phyloP scores from a whole-genome alignment of 306 rosid genomes.

The Gastrolobium bilobum region DNA sequence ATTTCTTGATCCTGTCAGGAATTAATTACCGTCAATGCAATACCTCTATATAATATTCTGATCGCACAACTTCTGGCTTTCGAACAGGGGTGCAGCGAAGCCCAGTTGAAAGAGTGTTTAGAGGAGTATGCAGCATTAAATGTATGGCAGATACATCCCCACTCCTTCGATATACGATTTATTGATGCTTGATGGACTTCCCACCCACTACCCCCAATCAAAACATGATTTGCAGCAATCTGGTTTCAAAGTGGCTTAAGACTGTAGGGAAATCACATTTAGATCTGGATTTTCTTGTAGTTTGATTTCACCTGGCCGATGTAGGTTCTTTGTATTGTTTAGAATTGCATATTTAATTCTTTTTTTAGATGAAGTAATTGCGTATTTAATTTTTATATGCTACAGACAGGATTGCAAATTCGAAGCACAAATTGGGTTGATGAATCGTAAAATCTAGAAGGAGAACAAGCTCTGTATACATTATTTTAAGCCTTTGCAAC shows the following conservation, averaged over 20 bases:
- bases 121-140: conserved; percentile 98
- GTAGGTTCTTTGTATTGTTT: conserved; percentile 37
- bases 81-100: conserved; percentile 96
- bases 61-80: conserved; percentile 38
- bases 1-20: conserved; percentile 1
- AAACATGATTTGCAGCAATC: conserved; percentile 23
- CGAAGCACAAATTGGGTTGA: conserved; percentile 22
- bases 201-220: neutral
- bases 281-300: conserved; percentile 30
- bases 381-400: conserved; percentile 18
- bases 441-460: neutral
- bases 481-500: neutral
- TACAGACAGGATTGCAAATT: neutral
- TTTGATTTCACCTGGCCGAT: conserved; percentile 27
- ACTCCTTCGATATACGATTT: conserved; percentile 88
- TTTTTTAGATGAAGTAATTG: neutral
- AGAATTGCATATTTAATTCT: conserved; percentile 17
- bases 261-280: conserved; percentile 32
- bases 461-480: neutral
- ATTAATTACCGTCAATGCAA: neutral
- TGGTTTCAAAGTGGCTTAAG: conserved; percentile 25
- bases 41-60: conserved; percentile 6
- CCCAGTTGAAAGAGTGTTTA: conserved; percentile 91
- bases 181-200: conserved; percentile 76
- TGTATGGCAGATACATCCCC: conserved; percentile 99